phyloP scores from a whole-genome alignment of 208 protist genomes.

The Acanthamoeba lenticulata region DNA sequence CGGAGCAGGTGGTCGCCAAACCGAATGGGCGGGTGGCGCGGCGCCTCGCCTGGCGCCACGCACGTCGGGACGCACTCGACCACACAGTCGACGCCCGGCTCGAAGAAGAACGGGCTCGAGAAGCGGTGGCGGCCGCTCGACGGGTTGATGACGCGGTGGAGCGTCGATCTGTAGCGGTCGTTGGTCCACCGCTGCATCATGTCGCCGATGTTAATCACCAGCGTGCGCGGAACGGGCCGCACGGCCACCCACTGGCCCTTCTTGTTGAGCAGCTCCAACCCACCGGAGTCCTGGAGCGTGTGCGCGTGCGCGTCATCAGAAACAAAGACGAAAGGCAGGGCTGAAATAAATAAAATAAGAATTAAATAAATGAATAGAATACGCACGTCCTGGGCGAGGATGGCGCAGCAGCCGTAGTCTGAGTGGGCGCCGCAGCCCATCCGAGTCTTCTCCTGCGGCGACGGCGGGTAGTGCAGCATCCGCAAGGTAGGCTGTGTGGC shows the following conservation, averaged over 20 bases:
- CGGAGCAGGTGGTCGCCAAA: constrained; percentile 49
- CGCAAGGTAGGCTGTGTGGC: not conserved
- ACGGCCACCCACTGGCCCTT: constrained; percentile 27
- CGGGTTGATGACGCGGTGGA: constrained; percentile 58
- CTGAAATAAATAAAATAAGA: not conserved
- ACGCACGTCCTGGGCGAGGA: constrained; percentile 2
- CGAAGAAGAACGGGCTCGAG: constrained; percentile 53
- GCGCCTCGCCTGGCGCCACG: not conserved
- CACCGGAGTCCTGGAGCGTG: not conserved
- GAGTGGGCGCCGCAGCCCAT: constrained; percentile 47
- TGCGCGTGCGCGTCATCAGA: no score
- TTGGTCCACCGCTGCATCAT: constrained; percentile 68
- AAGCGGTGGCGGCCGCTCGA: not conserved
- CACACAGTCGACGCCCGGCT: constrained; percentile 25
- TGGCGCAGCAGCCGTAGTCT: constrained; percentile 56
- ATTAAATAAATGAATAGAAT: not conserved
- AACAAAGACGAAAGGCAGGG: not conserved
- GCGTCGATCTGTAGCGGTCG: not conserved
- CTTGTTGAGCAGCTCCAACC: constrained; percentile 46
- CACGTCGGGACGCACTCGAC: constrained; percentile 54
- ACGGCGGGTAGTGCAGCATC: not conserved
- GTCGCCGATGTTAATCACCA: constrained; percentile 57
- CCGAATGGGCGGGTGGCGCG: not conserved
- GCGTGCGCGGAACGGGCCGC: not conserved
- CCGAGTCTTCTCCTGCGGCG: not conserved